phyloP scores from a whole-genome alignment of 2,329 filamentous ascomycete species.

The Cordyceps cicadae region DNA sequence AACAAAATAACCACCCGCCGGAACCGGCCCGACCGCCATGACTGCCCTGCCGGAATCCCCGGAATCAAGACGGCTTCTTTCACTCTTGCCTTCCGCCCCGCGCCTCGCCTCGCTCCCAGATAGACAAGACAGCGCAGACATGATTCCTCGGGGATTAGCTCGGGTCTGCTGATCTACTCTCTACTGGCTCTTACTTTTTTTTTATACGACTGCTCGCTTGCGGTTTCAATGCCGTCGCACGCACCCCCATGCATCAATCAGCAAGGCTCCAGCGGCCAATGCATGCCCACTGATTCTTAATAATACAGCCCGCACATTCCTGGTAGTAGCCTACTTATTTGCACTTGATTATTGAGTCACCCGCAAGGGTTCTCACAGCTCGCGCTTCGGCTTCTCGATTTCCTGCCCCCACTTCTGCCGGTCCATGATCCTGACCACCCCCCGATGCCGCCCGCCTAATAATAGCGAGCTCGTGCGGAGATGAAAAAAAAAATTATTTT shows the following conservation, averaged over 20 bases:
- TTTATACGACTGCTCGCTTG: not conserved
- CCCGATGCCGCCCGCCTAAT: not conserved
- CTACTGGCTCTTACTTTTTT: not conserved
- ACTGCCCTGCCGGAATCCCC: not conserved
- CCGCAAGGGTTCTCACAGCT: slow-evolving; percentile 1
- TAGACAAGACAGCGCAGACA: not conserved
- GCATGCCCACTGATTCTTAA: not conserved
- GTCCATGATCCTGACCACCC: not conserved
- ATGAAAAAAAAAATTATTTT: not conserved
- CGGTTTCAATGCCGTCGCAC: not conserved
- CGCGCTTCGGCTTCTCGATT: slow-evolving; percentile 5
- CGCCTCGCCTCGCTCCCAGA: not conserved
- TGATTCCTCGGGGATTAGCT: not conserved
- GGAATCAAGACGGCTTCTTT: slow-evolving; percentile 1
- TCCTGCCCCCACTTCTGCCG: not conserved
- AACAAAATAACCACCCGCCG: not conserved
- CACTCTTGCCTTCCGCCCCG: not conserved
- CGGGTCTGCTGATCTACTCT: not conserved
- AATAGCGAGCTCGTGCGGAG: not conserved
- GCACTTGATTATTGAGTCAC: not conserved
- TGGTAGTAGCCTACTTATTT: not conserved
- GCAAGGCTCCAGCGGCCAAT: not conserved
- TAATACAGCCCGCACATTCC: not conserved
- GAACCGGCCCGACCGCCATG: not conserved
- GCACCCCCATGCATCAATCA: not conserved